Conservation (phyloP, 352 stramenopile species). For the Phytophthora ohioensis region DNA sequence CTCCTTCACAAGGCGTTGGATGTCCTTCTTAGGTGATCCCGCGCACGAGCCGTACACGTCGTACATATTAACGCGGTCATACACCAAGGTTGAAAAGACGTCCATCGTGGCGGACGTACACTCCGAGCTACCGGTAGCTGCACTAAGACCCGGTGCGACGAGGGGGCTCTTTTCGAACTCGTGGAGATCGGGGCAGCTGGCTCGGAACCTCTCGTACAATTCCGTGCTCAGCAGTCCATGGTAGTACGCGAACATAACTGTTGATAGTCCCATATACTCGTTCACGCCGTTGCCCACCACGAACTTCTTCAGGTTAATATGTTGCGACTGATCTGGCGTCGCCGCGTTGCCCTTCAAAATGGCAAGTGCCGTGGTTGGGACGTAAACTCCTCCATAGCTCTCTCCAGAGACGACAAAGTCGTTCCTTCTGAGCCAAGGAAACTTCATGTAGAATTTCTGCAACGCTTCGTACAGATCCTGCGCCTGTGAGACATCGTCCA, state of each 20-base stretch:
- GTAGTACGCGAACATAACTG: constrained; percentile 81
- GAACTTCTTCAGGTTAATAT: constrained; percentile 89
- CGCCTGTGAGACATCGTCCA: constrained; percentile 77
- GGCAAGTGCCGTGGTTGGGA: constrained; percentile 62
- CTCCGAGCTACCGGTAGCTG: constrained; percentile 7
- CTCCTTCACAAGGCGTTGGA: constrained; percentile 55
- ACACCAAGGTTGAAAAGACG: constrained; percentile 45
- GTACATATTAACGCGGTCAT: constrained; percentile 71
- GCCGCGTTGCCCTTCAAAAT: constrained; percentile 63
- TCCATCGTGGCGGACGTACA: constrained; percentile 45
- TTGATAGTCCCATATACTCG: constrained; percentile 65
- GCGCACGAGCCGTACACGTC: constrained; percentile 71
- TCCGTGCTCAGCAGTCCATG: constrained; percentile 81
- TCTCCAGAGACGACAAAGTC: constrained; percentile 87
- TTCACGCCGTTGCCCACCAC: constrained; percentile 84
- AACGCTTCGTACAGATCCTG: constrained; percentile 81
- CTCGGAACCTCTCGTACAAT: constrained; percentile 65
- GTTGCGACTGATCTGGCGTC: constrained; percentile 17
- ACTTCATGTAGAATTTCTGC: constrained; percentile 89
- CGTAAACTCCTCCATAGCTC: constrained; percentile 85
- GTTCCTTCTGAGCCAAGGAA: constrained; percentile 81
- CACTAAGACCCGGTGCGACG: constrained; percentile 15
- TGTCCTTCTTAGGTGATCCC: constrained; percentile 53
- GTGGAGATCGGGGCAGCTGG: constrained; percentile 50
- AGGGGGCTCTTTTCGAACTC: constrained; percentile 56